Evolutionary conservation across 2,329 filamentous ascomycete species (phyloP), one percentile per base, ranked within the genome.

Genomic region (Fusarium dlaminii): DNA sequence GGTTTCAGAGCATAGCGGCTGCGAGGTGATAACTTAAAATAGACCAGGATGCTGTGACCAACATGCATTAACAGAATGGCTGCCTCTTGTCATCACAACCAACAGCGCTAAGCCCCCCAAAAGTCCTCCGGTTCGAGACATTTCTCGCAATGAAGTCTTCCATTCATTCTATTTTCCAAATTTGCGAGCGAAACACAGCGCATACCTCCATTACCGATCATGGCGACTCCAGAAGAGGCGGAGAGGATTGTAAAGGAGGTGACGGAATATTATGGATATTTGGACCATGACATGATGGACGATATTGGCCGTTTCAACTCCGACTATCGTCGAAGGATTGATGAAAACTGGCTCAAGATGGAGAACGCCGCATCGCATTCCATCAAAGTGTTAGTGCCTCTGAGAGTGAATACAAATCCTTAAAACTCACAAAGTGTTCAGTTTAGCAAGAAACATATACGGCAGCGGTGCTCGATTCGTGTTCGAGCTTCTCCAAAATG

Each of bases 401-500:
- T 8, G 5, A 11, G 12, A 27, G 12, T 3, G 8, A 30, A 3
- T 12, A 22, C 10, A 6, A 8, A 6, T 10, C n/a, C 8, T 30
- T 1, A 1, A 30, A 36, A 5, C 29, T 36, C 20, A 55, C 4
- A 18, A n/a, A 4, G 11, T 42, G 2, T 0, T 27, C 17, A 75
- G 73, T 42, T 18, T 73, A 24, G 66, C 73, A 20, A 74, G 65
- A 18, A 61, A 75, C 15, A 73, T 75, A 6, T 73, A 73, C 29
- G 73, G 73, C 6, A 73, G 64, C n/a, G 70, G 72, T 1, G 69
- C 73, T 6, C 45, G 72, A 37, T 75, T 75, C 11, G 65, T 73
- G 4, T 76, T 76, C 43, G 74, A 76, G 40, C 74, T 76, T 57
- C 70, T 76, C 55, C 74, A 74, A 32, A 74, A 75, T 29, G 67